phyloP scores from a whole-genome alignment of 2,329 filamentous ascomycete species.

The Botrytis deweyae region DNA sequence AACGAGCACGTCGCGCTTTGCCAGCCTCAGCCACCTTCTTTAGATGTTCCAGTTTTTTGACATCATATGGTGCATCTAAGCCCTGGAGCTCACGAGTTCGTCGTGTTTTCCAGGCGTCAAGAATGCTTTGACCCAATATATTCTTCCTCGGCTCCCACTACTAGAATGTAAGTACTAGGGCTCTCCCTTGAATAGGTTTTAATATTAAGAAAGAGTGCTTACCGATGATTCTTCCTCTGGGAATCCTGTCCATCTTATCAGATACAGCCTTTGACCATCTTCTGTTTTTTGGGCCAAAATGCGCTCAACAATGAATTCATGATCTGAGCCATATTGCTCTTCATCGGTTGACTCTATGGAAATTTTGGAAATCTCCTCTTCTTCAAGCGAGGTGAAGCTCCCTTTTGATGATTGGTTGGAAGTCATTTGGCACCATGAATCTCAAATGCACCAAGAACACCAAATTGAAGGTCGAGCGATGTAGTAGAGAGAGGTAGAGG shows the following conservation, averaged over 20 bases:
- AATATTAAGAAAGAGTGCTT: not conserved
- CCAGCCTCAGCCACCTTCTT: slow-evolving; percentile 20
- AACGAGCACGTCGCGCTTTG: slow-evolving; percentile 28
- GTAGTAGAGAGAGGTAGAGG: not conserved
- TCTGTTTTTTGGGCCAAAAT: slow-evolving; percentile 50
- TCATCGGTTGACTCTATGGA: slow-evolving; percentile 54
- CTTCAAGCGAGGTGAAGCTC: slow-evolving; percentile 37
- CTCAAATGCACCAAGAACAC: not conserved
- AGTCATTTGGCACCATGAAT: slow-evolving; percentile 2
- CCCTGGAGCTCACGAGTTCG: slow-evolving; percentile 28
- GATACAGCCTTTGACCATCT: slow-evolving; percentile 47
- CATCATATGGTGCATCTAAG: slow-evolving; percentile 30
- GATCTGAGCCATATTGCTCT: slow-evolving; percentile 34
- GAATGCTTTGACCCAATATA: slow-evolving; percentile 43
- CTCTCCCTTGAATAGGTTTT: not conserved
- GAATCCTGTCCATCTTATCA: slow-evolving; percentile 66
- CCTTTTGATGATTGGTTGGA: not conserved
- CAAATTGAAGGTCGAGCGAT: not conserved
- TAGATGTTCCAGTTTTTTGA: slow-evolving; percentile 26
- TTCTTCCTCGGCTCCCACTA: slow-evolving; percentile 49
- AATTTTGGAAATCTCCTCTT: slow-evolving; percentile 55
- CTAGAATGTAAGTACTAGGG: not conserved
- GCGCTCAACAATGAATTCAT: slow-evolving; percentile 43
- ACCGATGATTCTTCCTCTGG: slow-evolving; percentile 51
- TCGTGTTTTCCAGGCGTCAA: slow-evolving; percentile 38